phyloP scores from a whole-genome alignment of 164 flowering plant species.

The Amborella trichopoda region DNA sequence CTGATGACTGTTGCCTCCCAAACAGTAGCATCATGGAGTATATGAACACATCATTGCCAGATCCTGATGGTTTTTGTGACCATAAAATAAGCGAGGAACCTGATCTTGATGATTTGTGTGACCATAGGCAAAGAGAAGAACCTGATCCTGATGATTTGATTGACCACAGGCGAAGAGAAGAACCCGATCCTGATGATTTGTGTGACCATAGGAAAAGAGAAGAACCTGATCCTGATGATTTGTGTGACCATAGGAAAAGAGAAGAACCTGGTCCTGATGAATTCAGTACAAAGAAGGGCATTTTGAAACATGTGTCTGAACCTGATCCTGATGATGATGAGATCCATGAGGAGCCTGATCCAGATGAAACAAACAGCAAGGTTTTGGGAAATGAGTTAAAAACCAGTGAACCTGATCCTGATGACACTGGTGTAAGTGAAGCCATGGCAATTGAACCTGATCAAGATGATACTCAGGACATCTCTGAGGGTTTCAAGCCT shows the following conservation, averaged over 20 bases:
- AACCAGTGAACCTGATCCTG: conserved; percentile 1
- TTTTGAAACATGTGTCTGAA: too few relatives aligned
- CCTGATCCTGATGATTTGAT: conserved; percentile 14
- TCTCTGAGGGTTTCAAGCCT: too few relatives aligned
- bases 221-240: conserved; percentile 7
- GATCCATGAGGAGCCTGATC: conserved; percentile 24
- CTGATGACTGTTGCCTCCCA: conserved; percentile 30
- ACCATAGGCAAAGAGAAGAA: conserved; percentile 7
- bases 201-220: not conserved
- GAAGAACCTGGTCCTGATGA: conserved; percentile 16
- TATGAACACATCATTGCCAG: too few relatives aligned
- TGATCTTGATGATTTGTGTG: too few relatives aligned
- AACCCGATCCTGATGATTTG: conserved; percentile 31
- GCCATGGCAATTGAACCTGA: not conserved
- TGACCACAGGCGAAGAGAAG: conserved; percentile 10
- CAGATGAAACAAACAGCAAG: too few relatives aligned
- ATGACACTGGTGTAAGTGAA: not conserved
- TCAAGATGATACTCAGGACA: not conserved
- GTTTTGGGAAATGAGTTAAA: too few relatives aligned
- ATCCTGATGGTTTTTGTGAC: conserved; percentile 14
- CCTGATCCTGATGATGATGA: not conserved
- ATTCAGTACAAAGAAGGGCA: conserved; percentile 1
- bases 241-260: not conserved
- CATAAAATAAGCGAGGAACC: not conserved
- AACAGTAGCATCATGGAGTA: too few relatives aligned